phyloP scores from a whole-genome alignment of 129 eudicot species.

The Helianthus annuus region HanXRQr2.0-SUNRISE NC_035439.2:92202569-92203068 shows the following conservation, averaged over 20 bases:
- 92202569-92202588: no score
- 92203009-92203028: constrained; percentile 18
- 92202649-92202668: not conserved
- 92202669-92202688: not conserved
- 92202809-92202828: not conserved
- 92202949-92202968: constrained; percentile 25
- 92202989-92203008: not conserved
- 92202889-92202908: constrained; percentile 34
- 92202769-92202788: constrained; percentile 14
- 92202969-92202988: constrained; percentile 19
- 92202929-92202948: constrained; percentile 27
- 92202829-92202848: not conserved
- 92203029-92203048: constrained; percentile 17
- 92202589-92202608: no score
- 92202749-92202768: not conserved
- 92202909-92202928: constrained; percentile 31
- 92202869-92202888: constrained; percentile 37
- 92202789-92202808: constrained; percentile 2
- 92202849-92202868: constrained; percentile 10
- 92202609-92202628: no score
- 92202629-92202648: not conserved
- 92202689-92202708: not conserved
- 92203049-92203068: constrained; percentile 22
- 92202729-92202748: not conserved
- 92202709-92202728: not conserved